Percentiles rank a stretch among this genome's conserved stretches.
Evolutionary conservation across 2,329 filamentous ascomycete species (phyloP).

Genomic region (Stemphylium beticola): DNA sequence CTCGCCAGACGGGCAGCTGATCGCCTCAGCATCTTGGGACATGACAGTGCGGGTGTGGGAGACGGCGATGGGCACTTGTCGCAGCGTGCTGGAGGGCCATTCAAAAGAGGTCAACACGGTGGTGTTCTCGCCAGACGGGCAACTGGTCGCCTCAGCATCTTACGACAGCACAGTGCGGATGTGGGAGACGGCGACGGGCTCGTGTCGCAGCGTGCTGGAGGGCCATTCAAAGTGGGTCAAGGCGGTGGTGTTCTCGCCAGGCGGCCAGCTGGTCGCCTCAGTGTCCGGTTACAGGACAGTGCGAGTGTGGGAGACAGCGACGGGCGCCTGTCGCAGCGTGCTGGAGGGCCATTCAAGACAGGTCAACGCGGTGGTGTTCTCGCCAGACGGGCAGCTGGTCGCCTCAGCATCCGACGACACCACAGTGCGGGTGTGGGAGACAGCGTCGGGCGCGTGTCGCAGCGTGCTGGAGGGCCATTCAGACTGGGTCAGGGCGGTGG

Average conservation of each 20-base stretch:
- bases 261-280: background rate
- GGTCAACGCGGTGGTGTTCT: slow-evolving; percentile 27
- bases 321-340: background rate
- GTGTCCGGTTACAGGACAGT: background rate
- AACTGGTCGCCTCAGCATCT: too few species aligned
- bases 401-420: too few species aligned
- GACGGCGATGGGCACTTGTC: too few species aligned
- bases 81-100: slow-evolving; percentile 26
- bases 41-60: too few species aligned
- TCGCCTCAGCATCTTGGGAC: background rate
- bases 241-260: background rate
- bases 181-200: slow-evolving; percentile 12
- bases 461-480: too few species aligned
- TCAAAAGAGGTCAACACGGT: slow-evolving; percentile 8
- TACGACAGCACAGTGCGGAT: too few species aligned
- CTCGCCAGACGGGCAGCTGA: background rate
- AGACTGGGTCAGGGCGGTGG: too few species aligned
- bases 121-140: too few species aligned
- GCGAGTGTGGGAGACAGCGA: slow-evolving; percentile 6
- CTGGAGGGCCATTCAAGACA: slow-evolving; percentile 6
- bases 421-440: too few species aligned
- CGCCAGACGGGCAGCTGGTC: too few species aligned
- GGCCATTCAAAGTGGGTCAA: background rate
- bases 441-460: too few species aligned
- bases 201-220: background rate